Evolutionary conservation across 225 moss, liverwort and hornwort species (phyloP).

Genomic region (Sphagnum contortum): DNA sequence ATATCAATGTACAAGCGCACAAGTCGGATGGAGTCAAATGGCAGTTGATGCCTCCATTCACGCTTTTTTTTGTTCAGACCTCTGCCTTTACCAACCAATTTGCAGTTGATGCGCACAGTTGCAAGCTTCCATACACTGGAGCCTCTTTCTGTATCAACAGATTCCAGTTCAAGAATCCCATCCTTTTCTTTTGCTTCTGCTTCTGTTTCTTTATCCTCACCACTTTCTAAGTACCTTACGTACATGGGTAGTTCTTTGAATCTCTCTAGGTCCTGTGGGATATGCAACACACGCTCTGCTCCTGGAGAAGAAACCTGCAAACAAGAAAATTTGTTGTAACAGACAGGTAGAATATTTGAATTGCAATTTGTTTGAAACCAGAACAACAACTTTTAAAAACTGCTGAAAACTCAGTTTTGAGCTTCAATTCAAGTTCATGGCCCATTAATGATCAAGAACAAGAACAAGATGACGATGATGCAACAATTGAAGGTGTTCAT

Average conservation of each 20-base stretch:
- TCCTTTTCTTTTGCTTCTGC: conserved; percentile 48
- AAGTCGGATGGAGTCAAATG: conserved; percentile 44
- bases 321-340: background rate
- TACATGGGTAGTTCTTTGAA: conserved; percentile 96
- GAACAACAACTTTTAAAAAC: background rate
- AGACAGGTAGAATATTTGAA: background rate
- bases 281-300: conserved; percentile 80
- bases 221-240: conserved; percentile 48
- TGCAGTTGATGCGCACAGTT: conserved; percentile 74
- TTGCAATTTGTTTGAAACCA: background rate
- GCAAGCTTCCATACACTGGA: conserved; percentile 84
- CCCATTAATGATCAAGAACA: no score
- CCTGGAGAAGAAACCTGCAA: conserved; percentile 85
- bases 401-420: no score
- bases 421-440: no score
- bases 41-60: conserved; percentile 71
- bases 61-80: conserved; percentile 74
- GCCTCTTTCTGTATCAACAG: conserved; percentile 43
- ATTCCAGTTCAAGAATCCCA: conserved; percentile 73
- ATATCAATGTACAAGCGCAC: conserved; percentile 87
- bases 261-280: conserved; percentile 73
- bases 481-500: background rate
- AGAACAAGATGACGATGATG: no score
- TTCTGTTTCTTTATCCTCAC: conserved; percentile 10
- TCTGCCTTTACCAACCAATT: conserved; percentile 70